Evolutionary conservation across 805 yeast genomes (phyloP).

Genomic region (Wickerhamiella dianesei): DNA sequence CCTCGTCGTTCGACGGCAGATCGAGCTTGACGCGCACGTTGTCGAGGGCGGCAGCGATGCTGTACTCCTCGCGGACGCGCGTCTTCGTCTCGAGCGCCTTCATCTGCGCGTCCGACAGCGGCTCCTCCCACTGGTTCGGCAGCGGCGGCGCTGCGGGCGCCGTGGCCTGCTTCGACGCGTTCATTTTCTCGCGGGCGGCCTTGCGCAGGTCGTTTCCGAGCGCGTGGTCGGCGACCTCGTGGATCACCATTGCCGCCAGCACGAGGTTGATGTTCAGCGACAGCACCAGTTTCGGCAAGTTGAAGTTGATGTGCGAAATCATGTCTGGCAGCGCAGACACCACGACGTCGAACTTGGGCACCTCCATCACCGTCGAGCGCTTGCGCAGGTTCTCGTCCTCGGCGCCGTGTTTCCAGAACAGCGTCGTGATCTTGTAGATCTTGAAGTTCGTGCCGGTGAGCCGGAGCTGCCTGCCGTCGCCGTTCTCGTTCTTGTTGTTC

Average conservation of each 20-base stretch:
- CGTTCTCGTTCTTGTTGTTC: not conserved
- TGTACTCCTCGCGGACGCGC: not conserved
- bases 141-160: not conserved
- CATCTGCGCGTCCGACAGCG: not conserved
- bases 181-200: conserved; percentile 3
- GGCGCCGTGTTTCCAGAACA: conserved; percentile 5
- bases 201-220: conserved; percentile 7
- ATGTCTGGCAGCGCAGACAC: conserved; percentile 6
- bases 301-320: conserved; percentile 2
- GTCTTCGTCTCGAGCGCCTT: not conserved
- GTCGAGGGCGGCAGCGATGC: conserved; percentile 23
- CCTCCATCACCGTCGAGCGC: conserved; percentile 5
- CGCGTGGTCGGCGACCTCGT: conserved; percentile 18
- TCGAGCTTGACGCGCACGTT: conserved; percentile 26
- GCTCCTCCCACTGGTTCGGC: not conserved
- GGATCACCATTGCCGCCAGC: conserved; percentile 17
- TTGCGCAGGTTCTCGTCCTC: conserved; percentile 5
- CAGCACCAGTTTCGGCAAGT: conserved; percentile 13
- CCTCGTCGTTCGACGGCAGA: conserved; percentile 35
- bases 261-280: conserved; percentile 18
- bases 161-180: not conserved
- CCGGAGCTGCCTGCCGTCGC: conserved; percentile 16
- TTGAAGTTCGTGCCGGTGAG: conserved; percentile 7
- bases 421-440: conserved; percentile 12
- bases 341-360: conserved; percentile 8